Conservation (phyloP, 2,329 filamentous ascomycete genomes). For the Hypoxylon sp. region DNA sequence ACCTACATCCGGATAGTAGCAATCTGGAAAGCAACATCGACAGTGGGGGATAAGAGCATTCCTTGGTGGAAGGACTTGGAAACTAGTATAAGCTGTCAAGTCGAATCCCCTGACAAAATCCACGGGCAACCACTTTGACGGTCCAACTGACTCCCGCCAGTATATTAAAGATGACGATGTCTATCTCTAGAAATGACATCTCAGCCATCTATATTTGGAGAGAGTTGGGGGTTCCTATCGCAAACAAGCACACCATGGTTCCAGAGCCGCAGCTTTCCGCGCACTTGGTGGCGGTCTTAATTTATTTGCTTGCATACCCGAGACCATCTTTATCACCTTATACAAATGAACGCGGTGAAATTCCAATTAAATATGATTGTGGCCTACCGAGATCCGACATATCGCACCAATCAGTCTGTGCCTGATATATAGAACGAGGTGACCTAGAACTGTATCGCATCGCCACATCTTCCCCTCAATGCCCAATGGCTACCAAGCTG, state of each 20-base stretch:
- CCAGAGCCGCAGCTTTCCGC: slow-evolving; percentile 40
- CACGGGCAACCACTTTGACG: neutral
- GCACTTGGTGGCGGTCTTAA: slow-evolving; percentile 24
- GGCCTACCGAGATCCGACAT: slow-evolving; percentile 40
- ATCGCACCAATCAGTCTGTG: slow-evolving; percentile 40
- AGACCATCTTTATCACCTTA: slow-evolving; percentile 32
- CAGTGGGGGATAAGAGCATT: slow-evolving; percentile 20
- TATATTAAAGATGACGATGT: slow-evolving; percentile 37
- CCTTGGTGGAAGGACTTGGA: slow-evolving; percentile 27
- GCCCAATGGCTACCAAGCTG: slow-evolving; percentile 24
- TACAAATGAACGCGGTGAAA: slow-evolving; percentile 23
- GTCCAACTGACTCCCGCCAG: slow-evolving; percentile 18
- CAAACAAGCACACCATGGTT: slow-evolving; percentile 11
- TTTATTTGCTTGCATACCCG: slow-evolving; percentile 39
- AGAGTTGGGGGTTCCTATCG: slow-evolving; percentile 21
- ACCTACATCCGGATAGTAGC: slow-evolving; percentile 34
- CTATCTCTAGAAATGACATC: slow-evolving; percentile 21
- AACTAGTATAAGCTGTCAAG: slow-evolving; percentile 3
- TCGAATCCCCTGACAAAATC: slow-evolving; percentile 17
- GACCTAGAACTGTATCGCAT: slow-evolving; percentile 35
- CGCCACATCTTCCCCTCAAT: slow-evolving; percentile 22
- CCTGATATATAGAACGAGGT: slow-evolving; percentile 32
- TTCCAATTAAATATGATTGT: slow-evolving; percentile 39
- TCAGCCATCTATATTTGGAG: slow-evolving; percentile 26
- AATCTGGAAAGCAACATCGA: slow-evolving; percentile 35